These are phyloP conservation scores for Candida hungchunana DNA, from an alignment of 805 yeast species.

Conservation along the genomic window DNA sequence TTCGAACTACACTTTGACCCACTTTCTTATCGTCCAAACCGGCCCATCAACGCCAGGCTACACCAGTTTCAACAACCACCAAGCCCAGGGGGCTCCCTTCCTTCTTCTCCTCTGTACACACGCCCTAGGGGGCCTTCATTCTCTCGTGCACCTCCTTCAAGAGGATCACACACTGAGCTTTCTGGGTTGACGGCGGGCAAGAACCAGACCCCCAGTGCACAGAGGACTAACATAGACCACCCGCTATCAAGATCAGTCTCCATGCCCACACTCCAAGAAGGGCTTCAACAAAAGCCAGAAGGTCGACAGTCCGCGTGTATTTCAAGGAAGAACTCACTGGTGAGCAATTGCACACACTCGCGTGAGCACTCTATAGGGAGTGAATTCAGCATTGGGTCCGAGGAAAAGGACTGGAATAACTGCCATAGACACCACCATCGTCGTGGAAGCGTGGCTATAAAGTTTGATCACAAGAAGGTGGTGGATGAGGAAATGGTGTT, in stretches of 20 bases:
- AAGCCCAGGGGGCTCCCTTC: not conserved
- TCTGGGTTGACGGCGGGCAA: not conserved
- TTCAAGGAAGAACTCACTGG: constrained; percentile 14
- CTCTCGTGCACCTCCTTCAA: not conserved
- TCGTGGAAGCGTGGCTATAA: constrained; percentile 27
- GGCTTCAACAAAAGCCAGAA: not conserved
- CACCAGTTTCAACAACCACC: constrained; percentile 6
- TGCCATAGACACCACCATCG: constrained; percentile 28
- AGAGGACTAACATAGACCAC: not conserved
- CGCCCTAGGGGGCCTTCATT: not conserved
- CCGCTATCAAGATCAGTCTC: constrained; percentile 3
- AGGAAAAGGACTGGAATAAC: not conserved
- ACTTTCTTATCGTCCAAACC: constrained; percentile 13
- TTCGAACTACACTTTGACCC: constrained; percentile 17
- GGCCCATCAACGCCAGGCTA: constrained; percentile 15
- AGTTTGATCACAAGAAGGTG: constrained; percentile 16
- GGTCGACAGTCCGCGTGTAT: constrained; percentile 1
- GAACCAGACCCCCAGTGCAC: not conserved
- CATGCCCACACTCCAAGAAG: constrained; percentile 5
- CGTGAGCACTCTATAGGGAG: constrained; percentile 4
- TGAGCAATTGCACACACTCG: constrained; percentile 15
- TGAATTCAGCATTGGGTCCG: not conserved
- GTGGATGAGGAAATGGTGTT: constrained; percentile 3
- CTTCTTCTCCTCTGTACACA: not conserved
- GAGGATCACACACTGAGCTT: not conserved